phyloP scores from a whole-genome alignment of 345 rosid species.

The Salix brachista region DNA sequence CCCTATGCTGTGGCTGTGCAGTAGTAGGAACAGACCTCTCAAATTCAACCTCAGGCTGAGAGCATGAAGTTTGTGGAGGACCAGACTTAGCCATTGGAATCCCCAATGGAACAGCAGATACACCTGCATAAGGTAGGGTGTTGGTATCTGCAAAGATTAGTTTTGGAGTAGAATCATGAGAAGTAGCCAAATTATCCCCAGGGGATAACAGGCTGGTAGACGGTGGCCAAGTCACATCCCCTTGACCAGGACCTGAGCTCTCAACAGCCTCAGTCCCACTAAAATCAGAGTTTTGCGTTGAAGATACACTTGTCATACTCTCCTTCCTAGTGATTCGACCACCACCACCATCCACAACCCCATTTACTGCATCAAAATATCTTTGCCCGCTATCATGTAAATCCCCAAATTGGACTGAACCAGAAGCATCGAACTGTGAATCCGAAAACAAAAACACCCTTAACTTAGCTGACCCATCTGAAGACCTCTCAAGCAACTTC shows the following conservation, averaged over 20 bases:
- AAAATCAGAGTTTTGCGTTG: conserved; percentile 63
- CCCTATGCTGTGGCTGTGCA: conserved; percentile 38
- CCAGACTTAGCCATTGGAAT: conserved; percentile 32
- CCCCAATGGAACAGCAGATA: conserved; percentile 34
- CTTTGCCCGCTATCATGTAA: conserved; percentile 50
- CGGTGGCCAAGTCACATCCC: conserved; percentile 32
- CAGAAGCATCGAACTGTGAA: conserved; percentile 45
- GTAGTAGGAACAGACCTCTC: conserved; percentile 34
- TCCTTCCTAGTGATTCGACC: conserved; percentile 47
- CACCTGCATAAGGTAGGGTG: conserved; percentile 33
- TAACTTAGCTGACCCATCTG: conserved; percentile 65
- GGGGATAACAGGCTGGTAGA: conserved; percentile 36
- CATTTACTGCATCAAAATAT: conserved; percentile 73
- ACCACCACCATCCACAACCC: conserved; percentile 33
- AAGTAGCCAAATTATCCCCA: conserved; percentile 22
- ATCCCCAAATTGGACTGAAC: conserved; percentile 48
- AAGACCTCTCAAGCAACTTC: conserved; percentile 54
- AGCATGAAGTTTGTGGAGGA: conserved; percentile 34
- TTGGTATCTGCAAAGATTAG: conserved; percentile 26
- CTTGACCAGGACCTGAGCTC: conserved; percentile 32
- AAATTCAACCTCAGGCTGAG: conserved; percentile 39
- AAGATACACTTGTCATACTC: conserved; percentile 56
- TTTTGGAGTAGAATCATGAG: conserved; percentile 34
- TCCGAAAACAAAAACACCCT: conserved; percentile 64
- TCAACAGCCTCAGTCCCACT: conserved; percentile 52